A percentile compares a stretch with the other conserved stretches of the same genome.
Evolutionary conservation across 2,329 filamentous ascomycete species (phyloP).

Genomic region (Botrytis fragariae): DNA sequence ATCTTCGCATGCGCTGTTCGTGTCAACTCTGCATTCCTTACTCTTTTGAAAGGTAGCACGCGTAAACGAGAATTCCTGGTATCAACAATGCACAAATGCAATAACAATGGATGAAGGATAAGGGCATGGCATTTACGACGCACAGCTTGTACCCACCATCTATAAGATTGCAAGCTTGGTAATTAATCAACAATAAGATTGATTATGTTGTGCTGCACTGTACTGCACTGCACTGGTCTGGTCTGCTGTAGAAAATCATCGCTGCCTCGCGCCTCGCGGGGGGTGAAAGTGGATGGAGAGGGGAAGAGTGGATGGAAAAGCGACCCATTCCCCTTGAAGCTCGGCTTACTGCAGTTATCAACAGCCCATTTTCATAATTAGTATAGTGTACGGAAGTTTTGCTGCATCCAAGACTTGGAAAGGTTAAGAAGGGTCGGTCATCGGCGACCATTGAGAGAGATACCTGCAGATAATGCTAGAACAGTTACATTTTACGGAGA

Average conservation of each 20-base stretch:
- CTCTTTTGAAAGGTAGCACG: neutral
- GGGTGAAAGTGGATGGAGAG: neutral
- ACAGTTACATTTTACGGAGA: neutral
- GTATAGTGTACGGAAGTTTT: neutral
- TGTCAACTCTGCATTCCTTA: slow-evolving; percentile 1
- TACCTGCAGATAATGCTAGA: neutral
- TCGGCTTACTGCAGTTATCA: slow-evolving; percentile 2
- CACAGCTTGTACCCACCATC: neutral
- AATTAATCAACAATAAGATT: neutral
- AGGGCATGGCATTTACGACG: neutral
- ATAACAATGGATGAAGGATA: neutral
- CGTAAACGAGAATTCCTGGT: neutral
- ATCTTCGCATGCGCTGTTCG: slow-evolving; percentile 1
- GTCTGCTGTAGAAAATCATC: slow-evolving; percentile 7
- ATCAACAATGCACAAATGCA: neutral
- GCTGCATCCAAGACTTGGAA: slow-evolving; percentile 3
- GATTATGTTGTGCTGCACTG: neutral
- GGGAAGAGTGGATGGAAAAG: neutral
- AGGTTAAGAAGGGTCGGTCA: slow-evolving; percentile 6
- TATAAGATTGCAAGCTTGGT: neutral
- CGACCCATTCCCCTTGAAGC: neutral
- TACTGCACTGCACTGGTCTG: neutral
- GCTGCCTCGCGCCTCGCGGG: slow-evolving; percentile 10
- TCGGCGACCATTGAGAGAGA: slow-evolving; percentile 13
- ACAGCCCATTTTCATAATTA: neutral